A percentile compares a stretch with the other conserved stretches of the same genome.
Evolutionary conservation across 2,329 filamentous ascomycete genomes (phyloP).

Genomic region (Xylariaceae sp.): DNA sequence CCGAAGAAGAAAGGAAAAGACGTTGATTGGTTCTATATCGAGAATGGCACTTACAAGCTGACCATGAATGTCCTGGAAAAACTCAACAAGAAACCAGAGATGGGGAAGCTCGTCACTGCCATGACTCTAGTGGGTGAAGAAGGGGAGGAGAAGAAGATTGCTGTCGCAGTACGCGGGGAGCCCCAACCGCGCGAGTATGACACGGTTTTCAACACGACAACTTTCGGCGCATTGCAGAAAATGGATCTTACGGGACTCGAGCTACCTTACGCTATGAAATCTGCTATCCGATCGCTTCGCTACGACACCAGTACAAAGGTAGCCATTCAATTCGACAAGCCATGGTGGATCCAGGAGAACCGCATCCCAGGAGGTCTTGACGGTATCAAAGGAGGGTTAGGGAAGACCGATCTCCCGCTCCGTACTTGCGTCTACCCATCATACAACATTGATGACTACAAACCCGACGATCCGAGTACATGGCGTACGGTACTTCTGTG

Average conservation of each 20-base stretch:
- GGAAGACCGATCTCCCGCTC: constrained; percentile 27
- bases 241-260: constrained; percentile 17
- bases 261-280: constrained; percentile 19
- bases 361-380: background rate
- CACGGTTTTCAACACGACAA: constrained; percentile 21
- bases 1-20: background rate
- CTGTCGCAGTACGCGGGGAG: constrained; percentile 13
- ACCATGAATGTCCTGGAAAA: constrained; percentile 28
- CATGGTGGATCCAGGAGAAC: constrained; percentile 29
- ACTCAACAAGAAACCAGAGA: constrained; percentile 16
- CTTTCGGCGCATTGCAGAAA: constrained; percentile 13
- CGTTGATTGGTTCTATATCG: constrained; percentile 30
- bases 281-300: constrained; percentile 30
- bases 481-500: constrained; percentile 4
- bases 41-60: constrained; percentile 31
- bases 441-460: constrained; percentile 28
- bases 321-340: constrained; percentile 30
- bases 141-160: constrained; percentile 10
- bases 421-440: constrained; percentile 33
- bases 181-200: constrained; percentile 7
- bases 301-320: constrained; percentile 32
- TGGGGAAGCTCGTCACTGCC: constrained; percentile 18
- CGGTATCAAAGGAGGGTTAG: constrained; percentile 27
- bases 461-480: background rate
- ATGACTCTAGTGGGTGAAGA: constrained; percentile 13